Percentiles rank a stretch among this genome's conserved stretches.
Evolutionary conservation across 768 basidiomycete genomes (phyloP).

Genomic region (Holtermanniella nyarrowii): DNA sequence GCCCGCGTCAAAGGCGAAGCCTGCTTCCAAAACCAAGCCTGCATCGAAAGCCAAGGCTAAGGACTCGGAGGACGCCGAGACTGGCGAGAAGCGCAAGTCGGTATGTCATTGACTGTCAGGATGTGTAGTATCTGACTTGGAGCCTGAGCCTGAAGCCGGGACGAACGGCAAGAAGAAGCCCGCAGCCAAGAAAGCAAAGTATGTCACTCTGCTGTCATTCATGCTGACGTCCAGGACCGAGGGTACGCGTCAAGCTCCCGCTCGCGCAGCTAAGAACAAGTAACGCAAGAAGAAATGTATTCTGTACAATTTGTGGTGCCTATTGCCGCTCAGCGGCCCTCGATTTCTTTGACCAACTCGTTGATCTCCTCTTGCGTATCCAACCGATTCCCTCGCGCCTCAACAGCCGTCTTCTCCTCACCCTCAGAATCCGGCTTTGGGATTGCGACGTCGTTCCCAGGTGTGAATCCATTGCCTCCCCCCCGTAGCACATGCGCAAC

Average conservation of each 20-base stretch:
- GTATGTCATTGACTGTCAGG: background rate
- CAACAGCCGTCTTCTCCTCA: background rate
- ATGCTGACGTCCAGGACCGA: conserved; percentile 14
- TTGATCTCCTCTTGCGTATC: background rate
- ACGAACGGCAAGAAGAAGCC: conserved; percentile 15
- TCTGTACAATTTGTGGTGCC: background rate
- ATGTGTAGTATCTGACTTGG: conserved; percentile 1
- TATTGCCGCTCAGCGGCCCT: background rate
- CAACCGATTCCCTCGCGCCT: too few species aligned
- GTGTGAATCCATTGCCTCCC: background rate
- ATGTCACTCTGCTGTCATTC: conserved; percentile 4
- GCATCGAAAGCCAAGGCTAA: conserved; percentile 1
- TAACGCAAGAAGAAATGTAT: background rate
- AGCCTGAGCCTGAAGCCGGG: conserved; percentile 6
- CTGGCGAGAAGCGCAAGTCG: conserved; percentile 4
- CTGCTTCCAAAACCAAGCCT: background rate
- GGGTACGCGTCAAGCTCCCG: conserved; percentile 24
- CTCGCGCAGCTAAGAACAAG: conserved; percentile 17
- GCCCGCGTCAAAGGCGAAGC: background rate
- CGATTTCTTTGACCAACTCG: background rate
- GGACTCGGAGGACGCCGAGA: conserved; percentile 2
- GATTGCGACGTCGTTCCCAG: background rate
- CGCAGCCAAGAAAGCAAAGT: conserved; percentile 34
- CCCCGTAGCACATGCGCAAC: background rate
- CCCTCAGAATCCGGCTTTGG: too few species aligned